Percentiles rank a stretch among this genome's conserved stretches.
Evolutionary conservation across 257 asterid genomes (phyloP).

Genomic region (Rauvolfia tetraphylla): DNA sequence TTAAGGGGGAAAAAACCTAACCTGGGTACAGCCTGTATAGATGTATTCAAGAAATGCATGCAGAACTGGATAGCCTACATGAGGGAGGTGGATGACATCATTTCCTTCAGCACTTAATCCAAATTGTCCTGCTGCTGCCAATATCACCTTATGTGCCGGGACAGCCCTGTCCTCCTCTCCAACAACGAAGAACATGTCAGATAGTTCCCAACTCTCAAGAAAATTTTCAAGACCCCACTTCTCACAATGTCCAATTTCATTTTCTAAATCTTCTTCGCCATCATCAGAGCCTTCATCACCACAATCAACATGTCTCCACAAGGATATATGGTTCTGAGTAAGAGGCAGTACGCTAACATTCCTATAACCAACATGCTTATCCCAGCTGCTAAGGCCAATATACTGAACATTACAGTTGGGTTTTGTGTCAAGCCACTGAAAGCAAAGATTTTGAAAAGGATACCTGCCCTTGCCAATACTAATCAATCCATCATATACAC

Average conservation of each 20-base stretch:
- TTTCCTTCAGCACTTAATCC: conserved; percentile 38
- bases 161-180: conserved; percentile 70
- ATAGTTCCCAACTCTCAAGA: conserved; percentile 82
- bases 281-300: conserved; percentile 49
- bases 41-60: conserved; percentile 75
- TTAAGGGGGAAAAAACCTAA: conserved; percentile 24
- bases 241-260: conserved; percentile 48
- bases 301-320: conserved; percentile 86
- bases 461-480: conserved; percentile 96
- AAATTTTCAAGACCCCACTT: conserved; percentile 77
- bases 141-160: conserved; percentile 81
- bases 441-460: conserved; percentile 93
- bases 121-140: conserved; percentile 77
- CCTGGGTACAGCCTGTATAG: conserved; percentile 80
- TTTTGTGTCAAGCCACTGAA: conserved; percentile 88
- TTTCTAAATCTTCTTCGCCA: conserved; percentile 63
- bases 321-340: conserved; percentile 70
- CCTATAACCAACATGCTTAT: conserved; percentile 88
- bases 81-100: conserved; percentile 50
- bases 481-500: conserved; percentile 85
- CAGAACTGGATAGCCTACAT: conserved; percentile 53
- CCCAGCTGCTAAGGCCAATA: conserved; percentile 98
- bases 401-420: conserved; percentile 86
- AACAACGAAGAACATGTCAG: conserved; percentile 70
- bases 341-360: conserved; percentile 79